Conservation (phyloP, 2,329 filamentous ascomycete species). For the Fusarium ramigenum region DNA sequence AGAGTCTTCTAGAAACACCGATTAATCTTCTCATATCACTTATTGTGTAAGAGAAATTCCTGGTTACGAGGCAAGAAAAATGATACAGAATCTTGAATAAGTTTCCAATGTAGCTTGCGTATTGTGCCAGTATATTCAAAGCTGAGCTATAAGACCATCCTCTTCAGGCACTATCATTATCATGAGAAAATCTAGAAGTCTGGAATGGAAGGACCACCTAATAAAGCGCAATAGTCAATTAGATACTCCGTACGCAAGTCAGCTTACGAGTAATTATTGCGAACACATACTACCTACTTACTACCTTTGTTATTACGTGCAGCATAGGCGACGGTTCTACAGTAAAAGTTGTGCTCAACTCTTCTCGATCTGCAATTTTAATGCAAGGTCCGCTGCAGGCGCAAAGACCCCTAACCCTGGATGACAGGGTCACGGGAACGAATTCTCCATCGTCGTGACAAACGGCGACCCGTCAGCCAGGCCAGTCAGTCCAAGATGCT, state of each 20-base stretch:
- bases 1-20: not conserved
- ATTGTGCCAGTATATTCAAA: not conserved
- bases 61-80: not conserved
- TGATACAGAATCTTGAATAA: not conserved
- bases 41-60: not conserved
- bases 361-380: constrained; percentile 19
- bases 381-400: constrained; percentile 28
- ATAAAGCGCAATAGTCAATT: not conserved
- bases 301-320: not conserved
- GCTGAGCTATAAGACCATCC: not conserved
- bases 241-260: not conserved
- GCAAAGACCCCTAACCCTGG: constrained; percentile 20
- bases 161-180: not conserved
- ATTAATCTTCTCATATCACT: not conserved
- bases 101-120: not conserved
- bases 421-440: constrained; percentile 16
- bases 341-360: constrained; percentile 21
- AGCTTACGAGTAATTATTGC: constrained; percentile 7
- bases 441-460: constrained; percentile 9
- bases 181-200: not conserved
- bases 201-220: not conserved
- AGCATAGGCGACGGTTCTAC: not conserved
- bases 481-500: constrained; percentile 9
- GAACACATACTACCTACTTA: not conserved
- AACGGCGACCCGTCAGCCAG: constrained; percentile 8